Base-by-base conservation (phyloP, 2,329 filamentous ascomycete genomes). In the Purpureocillium takamizusanense region DNA sequence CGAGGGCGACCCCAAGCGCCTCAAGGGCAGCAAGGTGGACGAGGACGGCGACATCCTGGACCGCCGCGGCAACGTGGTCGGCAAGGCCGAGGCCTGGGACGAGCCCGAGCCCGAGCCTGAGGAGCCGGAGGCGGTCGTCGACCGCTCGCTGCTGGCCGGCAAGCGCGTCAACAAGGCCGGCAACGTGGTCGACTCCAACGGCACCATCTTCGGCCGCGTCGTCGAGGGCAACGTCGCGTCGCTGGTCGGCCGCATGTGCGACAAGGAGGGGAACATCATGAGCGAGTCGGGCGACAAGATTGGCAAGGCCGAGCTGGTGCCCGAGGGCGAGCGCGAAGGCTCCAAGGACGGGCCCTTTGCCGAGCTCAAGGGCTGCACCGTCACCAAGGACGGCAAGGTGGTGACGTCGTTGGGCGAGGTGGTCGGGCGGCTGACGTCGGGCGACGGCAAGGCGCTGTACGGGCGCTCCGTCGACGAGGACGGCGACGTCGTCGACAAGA, bases 391-490 rank as follows among this genome's bases (percentile, higher is more conserved):
- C 31, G 81, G 81, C 37, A 81, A 77, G 43, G 68, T 86, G 31
- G 72, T 82, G 31, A 81, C 81, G 8, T 65, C 71, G 0, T 67
- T 74, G 36, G 85, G 83, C 28, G 78, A 84, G 45, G 70, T 83
- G 17, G 83, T 92, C 35, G 86, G 86, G 16, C 70, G 81, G 31
- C 71, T 90, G 30, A 67, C 74, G 4, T 75, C 78, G 34, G 86
- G 86, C 3, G 83, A 94, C 39, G 57, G 72, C 28, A 87, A 86
- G 70, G 66, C 70, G 37, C 72, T 94, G 1, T 76, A 81, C 29
- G 86, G 86, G 13, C 81, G 85, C 34, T 52, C 69, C 8, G 86
- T 92, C 14, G 86, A 92, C 41, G 81, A 86, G 44, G 86, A 94
- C 46, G 86, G 86, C 29, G 86, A 92, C 41, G 78, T 94, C 25